These are phyloP conservation scores for Aspergillus leporis DNA, from an alignment of 495 filamentous ascomycete species.

Conservation along the genomic window DNA sequence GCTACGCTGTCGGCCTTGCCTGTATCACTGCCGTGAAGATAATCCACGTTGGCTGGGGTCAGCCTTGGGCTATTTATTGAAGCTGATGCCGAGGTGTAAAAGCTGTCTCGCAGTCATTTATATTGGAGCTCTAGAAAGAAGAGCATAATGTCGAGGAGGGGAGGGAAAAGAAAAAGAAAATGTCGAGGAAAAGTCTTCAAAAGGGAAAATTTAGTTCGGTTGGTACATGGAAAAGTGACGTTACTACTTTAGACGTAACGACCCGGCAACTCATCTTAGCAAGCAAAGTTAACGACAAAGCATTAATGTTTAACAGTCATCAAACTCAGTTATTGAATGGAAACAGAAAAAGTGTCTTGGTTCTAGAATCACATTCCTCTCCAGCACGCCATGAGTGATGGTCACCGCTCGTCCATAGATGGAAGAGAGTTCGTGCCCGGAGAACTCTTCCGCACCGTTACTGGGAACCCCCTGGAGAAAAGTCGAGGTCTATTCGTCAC, in stretches of 20 bases:
- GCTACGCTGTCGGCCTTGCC: constrained; percentile 60
- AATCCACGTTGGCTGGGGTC: constrained; percentile 66
- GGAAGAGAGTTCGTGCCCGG: neutral
- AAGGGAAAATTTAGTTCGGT: neutral
- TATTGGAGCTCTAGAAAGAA: neutral
- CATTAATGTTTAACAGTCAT: neutral
- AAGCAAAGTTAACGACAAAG: neutral
- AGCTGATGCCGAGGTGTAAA: neutral
- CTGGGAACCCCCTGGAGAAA: no score
- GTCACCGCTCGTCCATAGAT: neutral
- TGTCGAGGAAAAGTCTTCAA: neutral
- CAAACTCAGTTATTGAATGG: neutral
- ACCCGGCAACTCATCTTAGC: neutral
- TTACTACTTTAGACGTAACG: neutral
- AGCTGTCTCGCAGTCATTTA: neutral
- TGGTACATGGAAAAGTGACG: neutral
- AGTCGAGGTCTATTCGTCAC: neutral
- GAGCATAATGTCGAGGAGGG: neutral
- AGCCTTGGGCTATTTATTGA: constrained; percentile 42
- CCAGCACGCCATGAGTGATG: neutral
- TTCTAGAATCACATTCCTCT: neutral
- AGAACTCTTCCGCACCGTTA: neutral
- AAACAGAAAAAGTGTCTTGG: neutral
- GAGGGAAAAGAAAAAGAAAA: neutral
- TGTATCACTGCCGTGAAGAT: constrained; percentile 65